These are phyloP conservation scores for Marasmius tenuissimus DNA, from an alignment of 1,284 basidiomycete species.

Conservation along the genomic window DNA sequence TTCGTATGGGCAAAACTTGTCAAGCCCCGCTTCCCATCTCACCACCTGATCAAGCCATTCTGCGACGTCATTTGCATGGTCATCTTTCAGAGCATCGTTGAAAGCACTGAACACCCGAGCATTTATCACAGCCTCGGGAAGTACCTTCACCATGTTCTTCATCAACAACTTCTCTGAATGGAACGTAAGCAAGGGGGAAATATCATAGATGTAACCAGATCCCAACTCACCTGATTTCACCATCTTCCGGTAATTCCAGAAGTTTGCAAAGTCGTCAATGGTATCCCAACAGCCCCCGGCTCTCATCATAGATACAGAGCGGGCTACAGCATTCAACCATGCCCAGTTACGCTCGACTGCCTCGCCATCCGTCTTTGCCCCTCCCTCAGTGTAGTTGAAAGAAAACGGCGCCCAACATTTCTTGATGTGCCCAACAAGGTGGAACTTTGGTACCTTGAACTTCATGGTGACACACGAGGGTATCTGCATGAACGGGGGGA, in stretches of 20 bases:
- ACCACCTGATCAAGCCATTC: not conserved
- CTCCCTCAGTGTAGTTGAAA: conserved; percentile 19
- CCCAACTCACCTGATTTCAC: conserved; percentile 17
- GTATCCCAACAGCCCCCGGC: conserved; percentile 27
- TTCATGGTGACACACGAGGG: too few species aligned
- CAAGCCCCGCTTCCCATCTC: not conserved
- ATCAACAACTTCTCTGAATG: not conserved
- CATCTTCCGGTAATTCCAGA: conserved; percentile 26
- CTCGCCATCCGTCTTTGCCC: conserved; percentile 28
- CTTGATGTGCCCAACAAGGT: conserved; percentile 9
- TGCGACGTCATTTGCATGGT: not conserved
- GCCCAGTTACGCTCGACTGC: conserved; percentile 28
- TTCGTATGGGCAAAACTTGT: not conserved
- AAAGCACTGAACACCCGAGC: not conserved
- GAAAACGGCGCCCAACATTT: conserved; percentile 11
- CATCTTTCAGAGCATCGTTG: not conserved
- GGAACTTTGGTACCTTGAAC: not conserved
- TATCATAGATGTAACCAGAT: too few species aligned
- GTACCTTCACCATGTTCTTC: not conserved
- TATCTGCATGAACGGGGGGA: too few species aligned
- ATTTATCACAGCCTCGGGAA: not conserved
- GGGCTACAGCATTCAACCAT: conserved; percentile 19
- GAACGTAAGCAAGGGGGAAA: too few species aligned
- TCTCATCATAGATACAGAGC: conserved; percentile 29
- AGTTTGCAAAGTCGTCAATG: conserved; percentile 28